A percentile compares a stretch with the other conserved stretches of the same genome.
Conservation (phyloP, 306 rosid species). For the Corylus americana region DNA sequence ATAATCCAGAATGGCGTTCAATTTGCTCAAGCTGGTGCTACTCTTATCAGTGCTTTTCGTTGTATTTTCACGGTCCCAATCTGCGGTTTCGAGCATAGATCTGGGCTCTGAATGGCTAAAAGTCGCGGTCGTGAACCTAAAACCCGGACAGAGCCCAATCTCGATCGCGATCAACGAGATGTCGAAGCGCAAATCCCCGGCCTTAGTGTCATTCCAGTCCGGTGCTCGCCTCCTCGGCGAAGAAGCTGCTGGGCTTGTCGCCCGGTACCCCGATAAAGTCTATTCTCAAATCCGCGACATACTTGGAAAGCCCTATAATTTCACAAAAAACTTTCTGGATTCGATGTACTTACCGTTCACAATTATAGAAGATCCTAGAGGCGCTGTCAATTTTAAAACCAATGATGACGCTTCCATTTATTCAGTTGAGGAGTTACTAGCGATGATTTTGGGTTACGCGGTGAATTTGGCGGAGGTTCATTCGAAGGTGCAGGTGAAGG, state of each 20-base stretch:
- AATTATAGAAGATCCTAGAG: conserved; percentile 62
- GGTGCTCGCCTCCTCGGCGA: conserved; percentile 82
- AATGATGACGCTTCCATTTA: conserved; percentile 49
- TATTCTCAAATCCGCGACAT: conserved; percentile 79
- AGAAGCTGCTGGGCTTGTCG: conserved; percentile 88
- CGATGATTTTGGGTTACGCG: conserved; percentile 81
- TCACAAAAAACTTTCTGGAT: conserved; percentile 48
- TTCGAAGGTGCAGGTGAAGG: conserved; percentile 74
- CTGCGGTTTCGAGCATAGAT: conserved; percentile 93
- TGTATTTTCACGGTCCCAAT: conserved; percentile 61
- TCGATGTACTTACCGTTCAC: conserved; percentile 76
- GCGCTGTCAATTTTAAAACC: conserved; percentile 51
- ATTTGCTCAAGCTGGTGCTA: conserved; percentile 47
- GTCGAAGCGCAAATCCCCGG: conserved; percentile 95
- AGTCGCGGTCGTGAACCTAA: conserved; percentile 92
- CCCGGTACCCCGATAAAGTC: conserved; percentile 86
- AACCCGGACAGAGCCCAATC: conserved; percentile 91
- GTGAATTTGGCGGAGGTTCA: conserved; percentile 76
- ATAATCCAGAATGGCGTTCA: conserved; percentile 58
- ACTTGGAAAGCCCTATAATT: conserved; percentile 66
- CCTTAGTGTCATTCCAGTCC: conserved; percentile 73
- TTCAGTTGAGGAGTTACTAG: conserved; percentile 77
- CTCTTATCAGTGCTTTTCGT: conserved; percentile 38
- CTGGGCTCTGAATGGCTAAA: conserved; percentile 91
- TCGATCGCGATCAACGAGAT: conserved; percentile 90